phyloP scores from a whole-genome alignment of 176 grass and related monocot species.

The Thinopyrum elongatum region DNA sequence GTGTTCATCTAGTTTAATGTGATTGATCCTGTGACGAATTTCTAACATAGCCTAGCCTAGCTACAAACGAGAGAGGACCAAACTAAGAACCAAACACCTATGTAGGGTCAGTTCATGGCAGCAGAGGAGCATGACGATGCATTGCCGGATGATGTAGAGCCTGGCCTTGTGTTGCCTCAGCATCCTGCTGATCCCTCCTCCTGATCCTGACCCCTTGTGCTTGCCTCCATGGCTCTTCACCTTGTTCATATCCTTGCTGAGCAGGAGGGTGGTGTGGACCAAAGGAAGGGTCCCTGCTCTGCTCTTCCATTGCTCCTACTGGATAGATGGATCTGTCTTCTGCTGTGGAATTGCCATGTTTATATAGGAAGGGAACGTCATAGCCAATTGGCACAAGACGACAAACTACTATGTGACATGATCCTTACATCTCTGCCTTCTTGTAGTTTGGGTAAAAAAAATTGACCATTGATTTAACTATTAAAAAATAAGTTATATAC shows the following conservation, averaged over 20 bases:
- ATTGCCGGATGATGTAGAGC: constrained; percentile 57
- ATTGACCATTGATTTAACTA: too few species aligned
- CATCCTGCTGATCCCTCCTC: too few species aligned
- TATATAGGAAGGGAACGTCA: constrained; percentile 19
- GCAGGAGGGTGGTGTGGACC: background rate
- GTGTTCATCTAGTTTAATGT: too few species aligned
- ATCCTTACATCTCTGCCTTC: too few species aligned
- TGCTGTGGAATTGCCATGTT: constrained; percentile 22
- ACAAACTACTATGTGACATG: background rate
- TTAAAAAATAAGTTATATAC: too few species aligned
- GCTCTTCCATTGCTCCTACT: background rate
- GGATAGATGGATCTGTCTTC: constrained; percentile 26
- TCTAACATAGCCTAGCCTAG: background rate
- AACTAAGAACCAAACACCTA: background rate
- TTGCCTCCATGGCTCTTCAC: too few species aligned
- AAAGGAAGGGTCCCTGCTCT: background rate
- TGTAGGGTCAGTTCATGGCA: constrained; percentile 48
- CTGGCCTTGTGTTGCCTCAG: background rate
- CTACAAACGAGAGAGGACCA: constrained; percentile 18
- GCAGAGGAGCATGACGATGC: constrained; percentile 65
- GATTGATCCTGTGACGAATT: too few species aligned
- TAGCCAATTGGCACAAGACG: background rate
- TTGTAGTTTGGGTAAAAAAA: too few species aligned
- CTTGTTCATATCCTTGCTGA: too few species aligned
- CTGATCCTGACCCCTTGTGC: too few species aligned